Evolutionary conservation across 495 filamentous ascomycete genomes (phyloP).

Genomic region (Aspergillus panamensis): DNA sequence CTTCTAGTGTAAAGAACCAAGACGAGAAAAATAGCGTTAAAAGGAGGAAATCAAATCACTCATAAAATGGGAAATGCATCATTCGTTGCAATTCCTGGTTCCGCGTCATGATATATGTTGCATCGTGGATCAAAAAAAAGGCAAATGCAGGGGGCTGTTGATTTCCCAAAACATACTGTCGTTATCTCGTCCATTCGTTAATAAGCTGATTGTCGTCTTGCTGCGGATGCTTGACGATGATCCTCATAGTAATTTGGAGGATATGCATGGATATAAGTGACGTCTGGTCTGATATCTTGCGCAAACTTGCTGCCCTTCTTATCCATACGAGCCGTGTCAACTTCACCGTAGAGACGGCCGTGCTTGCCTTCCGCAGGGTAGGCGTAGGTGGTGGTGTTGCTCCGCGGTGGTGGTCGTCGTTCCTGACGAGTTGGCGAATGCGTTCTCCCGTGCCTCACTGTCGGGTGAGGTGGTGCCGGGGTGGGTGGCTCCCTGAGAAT

Average conservation of each 20-base stretch:
- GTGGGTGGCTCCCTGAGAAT: slow-evolving; percentile 34
- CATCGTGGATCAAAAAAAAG: neutral
- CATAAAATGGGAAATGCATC: neutral
- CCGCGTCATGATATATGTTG: neutral
- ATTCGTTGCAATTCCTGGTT: neutral
- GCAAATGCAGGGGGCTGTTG: no score
- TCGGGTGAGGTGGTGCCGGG: slow-evolving; percentile 19
- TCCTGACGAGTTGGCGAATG: slow-evolving; percentile 23
- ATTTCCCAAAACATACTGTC: neutral
- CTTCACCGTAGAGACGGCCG: slow-evolving; percentile 20
- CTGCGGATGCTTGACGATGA: slow-evolving; percentile 15
- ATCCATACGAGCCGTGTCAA: slow-evolving; percentile 12
- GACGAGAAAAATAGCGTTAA: neutral
- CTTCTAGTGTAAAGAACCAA: neutral
- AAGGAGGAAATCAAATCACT: neutral
- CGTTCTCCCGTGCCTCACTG: slow-evolving; percentile 17
- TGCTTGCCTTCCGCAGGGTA: slow-evolving; percentile 17
- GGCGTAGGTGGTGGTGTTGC: slow-evolving; percentile 24
- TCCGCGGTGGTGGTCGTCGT: slow-evolving; percentile 17
- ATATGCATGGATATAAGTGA: slow-evolving; percentile 4
- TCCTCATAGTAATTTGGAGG: slow-evolving; percentile 14
- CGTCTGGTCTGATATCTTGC: slow-evolving; percentile 15
- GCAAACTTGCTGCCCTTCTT: slow-evolving; percentile 16
- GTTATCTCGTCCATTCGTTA: slow-evolving; percentile 22
- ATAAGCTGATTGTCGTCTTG: slow-evolving; percentile 29